phyloP scores from a whole-genome alignment of 305 asterid genomes.

The Fraxinus baroniana region DNA sequence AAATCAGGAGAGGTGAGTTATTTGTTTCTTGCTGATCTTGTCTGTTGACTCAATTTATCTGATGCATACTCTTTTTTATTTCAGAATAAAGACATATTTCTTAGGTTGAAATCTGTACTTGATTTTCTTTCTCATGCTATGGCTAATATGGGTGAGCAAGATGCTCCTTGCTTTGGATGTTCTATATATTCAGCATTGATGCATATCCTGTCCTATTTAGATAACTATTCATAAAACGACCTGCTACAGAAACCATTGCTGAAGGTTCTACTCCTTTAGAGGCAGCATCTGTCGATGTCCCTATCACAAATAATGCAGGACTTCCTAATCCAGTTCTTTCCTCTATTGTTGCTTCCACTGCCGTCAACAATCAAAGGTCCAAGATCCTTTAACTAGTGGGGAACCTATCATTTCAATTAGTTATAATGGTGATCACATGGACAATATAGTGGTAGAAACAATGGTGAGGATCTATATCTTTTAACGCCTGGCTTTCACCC shows the following conservation, averaged over 20 bases:
- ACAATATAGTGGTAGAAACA: conserved; percentile 23
- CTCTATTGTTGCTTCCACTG: conserved; percentile 26
- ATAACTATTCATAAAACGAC: conserved; percentile 1
- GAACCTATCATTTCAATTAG: conserved; percentile 38
- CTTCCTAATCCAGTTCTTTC: conserved; percentile 28
- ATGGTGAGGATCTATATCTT: conserved; percentile 32
- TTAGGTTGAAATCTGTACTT: conserved; percentile 44
- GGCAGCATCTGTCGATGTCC: conserved; percentile 21
- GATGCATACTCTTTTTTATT: conserved; percentile 20
- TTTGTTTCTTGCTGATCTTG: conserved; percentile 16
- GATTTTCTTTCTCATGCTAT: conserved; percentile 39
- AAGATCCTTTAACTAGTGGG: conserved; percentile 35
- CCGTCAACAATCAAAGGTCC: conserved; percentile 32
- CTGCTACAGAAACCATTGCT: conserved; percentile 20
- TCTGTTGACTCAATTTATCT: conserved; percentile 18
- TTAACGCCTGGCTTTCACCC: background rate
- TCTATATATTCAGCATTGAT: background rate
- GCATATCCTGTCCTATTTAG: background rate
- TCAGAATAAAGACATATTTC: conserved; percentile 50
- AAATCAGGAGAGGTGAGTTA: conserved; percentile 54
- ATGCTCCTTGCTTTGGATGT: conserved; percentile 12
- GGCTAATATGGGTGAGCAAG: conserved; percentile 42
- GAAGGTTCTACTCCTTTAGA: conserved; percentile 35
- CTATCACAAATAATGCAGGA: conserved; percentile 27
- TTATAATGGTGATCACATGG: conserved; percentile 29